phyloP scores from a whole-genome alignment of 148 eudicot genomes.

The Polygonum maritimum region DNA sequence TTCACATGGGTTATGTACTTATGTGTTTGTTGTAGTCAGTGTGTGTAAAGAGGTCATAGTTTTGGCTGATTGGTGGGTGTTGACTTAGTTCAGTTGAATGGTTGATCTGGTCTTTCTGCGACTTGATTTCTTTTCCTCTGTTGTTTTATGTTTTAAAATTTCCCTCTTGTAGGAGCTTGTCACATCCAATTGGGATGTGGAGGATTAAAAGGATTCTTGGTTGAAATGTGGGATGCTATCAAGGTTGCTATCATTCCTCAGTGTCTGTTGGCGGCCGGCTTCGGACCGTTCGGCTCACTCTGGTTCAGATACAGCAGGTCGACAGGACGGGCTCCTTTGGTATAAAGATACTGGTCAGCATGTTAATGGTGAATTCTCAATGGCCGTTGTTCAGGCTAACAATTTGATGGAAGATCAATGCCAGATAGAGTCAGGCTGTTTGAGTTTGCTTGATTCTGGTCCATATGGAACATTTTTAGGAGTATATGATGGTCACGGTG shows the following conservation, averaged over 20 bases:
- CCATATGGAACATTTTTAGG: conserved; percentile 39
- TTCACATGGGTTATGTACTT: not conserved
- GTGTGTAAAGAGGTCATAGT: not conserved
- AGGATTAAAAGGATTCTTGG: conserved; percentile 18
- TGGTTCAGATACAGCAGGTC: conserved; percentile 27
- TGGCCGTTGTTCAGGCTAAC: conserved; percentile 42
- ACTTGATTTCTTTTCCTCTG: not conserved
- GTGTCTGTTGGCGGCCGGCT: conserved; percentile 29
- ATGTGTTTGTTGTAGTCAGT: not conserved
- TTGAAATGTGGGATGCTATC: conserved; percentile 43
- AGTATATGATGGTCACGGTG: conserved; percentile 33
- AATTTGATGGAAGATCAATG: conserved; percentile 35
- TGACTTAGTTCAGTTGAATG: conserved; percentile 1
- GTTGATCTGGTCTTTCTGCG: not conserved
- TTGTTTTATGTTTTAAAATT: not conserved
- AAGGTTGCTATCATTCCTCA: conserved; percentile 27
- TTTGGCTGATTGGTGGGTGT: not conserved
- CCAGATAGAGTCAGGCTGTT: conserved; percentile 35
- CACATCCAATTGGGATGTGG: conserved; percentile 22
- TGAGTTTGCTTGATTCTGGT: conserved; percentile 35
- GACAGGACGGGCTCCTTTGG: conserved; percentile 40
- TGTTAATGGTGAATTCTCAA: conserved; percentile 33
- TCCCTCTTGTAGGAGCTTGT: not conserved
- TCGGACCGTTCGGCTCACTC: conserved; percentile 17
- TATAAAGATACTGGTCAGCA: conserved; percentile 37